A percentile compares a stretch with the other conserved stretches of the same genome.
Evolutionary conservation across 2,329 filamentous ascomycete genomes (phyloP).

Genomic region (Hypoxylon sp.): DNA sequence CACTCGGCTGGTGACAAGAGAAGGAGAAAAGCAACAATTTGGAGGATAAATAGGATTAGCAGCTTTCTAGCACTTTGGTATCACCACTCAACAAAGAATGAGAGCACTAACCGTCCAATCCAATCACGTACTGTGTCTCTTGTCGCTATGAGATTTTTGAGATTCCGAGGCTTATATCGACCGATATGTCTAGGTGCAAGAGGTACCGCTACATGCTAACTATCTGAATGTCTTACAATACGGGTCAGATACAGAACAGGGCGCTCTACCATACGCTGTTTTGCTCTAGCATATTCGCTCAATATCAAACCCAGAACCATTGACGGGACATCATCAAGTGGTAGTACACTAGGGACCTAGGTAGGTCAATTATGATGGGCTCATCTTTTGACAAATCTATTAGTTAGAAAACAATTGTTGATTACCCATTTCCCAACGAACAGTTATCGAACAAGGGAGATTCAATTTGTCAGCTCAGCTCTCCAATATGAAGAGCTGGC

Average conservation of each 20-base stretch:
- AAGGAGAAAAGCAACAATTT: conserved; percentile 2
- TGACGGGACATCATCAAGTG: no score
- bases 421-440: no score
- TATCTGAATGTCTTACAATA: background rate
- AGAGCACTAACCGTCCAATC: conserved; percentile 33
- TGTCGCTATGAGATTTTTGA: background rate
- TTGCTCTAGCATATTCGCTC: no score
- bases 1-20: conserved; percentile 17
- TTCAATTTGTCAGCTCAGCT: no score
- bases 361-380: no score
- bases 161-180: background rate
- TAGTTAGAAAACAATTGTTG: no score
- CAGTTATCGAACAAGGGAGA: no score
- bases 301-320: no score
- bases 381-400: no score
- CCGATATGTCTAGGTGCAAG: background rate
- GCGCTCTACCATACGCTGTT: no score
- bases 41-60: conserved; percentile 35
- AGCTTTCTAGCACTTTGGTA: conserved; percentile 33
- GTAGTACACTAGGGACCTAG: no score
- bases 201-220: background rate
- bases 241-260: background rate
- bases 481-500: no score
- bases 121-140: background rate
- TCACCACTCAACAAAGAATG: conserved; percentile 37